Evolutionary conservation across 2,329 filamentous ascomycete species (phyloP).

Genomic region (Ceratocystis ficicola): DNA sequence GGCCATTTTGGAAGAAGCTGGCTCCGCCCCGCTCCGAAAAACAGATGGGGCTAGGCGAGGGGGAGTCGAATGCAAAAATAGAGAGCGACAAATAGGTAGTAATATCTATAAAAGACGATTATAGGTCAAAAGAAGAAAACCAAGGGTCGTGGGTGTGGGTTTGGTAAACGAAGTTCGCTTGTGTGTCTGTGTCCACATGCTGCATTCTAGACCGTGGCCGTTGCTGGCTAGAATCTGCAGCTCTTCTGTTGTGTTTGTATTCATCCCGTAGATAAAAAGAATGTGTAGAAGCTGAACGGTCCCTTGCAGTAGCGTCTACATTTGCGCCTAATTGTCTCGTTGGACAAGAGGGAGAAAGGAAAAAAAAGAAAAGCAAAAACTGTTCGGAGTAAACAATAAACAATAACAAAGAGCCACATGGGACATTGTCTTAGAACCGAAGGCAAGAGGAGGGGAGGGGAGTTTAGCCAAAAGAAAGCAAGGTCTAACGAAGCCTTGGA

Average conservation of each 20-base stretch:
- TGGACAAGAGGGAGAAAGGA: neutral
- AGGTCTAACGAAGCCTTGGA: neutral
- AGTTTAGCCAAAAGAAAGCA: neutral
- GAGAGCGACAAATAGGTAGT: neutral
- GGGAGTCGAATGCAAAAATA: neutral
- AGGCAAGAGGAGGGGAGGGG: neutral
- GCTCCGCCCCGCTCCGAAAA: conserved; percentile 1
- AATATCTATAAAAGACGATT: neutral
- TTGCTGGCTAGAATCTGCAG: neutral
- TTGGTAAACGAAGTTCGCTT: conserved; percentile 1
- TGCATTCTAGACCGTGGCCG: neutral
- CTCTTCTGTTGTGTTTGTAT: neutral
- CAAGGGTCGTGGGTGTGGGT: neutral
- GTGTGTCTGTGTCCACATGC: neutral
- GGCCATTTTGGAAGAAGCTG: neutral
- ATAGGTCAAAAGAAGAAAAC: neutral
- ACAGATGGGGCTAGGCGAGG: conserved; percentile 3
- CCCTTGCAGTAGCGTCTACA: conserved; percentile 4
- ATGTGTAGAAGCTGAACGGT: neutral
- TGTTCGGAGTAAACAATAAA: neutral
- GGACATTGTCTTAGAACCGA: neutral
- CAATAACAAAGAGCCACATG: neutral
- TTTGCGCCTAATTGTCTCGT: neutral
- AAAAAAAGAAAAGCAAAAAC: neutral
- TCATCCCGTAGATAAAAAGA: neutral